Conservation (phyloP, 257 asterid species). For the Rhazya stricta region DNA sequence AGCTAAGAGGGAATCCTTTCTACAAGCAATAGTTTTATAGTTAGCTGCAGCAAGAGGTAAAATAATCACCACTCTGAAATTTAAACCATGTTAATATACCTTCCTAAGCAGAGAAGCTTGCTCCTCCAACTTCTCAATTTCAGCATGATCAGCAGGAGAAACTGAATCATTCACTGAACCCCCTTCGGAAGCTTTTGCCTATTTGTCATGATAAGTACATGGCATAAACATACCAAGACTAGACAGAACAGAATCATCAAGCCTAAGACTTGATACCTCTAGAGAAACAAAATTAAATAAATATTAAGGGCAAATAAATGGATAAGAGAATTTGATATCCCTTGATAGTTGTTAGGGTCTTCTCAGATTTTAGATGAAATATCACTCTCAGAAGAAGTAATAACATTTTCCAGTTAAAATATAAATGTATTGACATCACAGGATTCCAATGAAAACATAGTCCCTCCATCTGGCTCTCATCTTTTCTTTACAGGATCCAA, state of each 20-base stretch:
- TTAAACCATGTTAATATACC: conserved; percentile 34
- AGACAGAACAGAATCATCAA: neutral
- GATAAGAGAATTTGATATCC: neutral
- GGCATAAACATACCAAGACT: neutral
- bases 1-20: too few species aligned
- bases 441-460: neutral
- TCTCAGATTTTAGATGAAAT: too few species aligned
- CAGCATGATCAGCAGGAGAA: conserved; percentile 56
- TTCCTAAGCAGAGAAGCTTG: conserved; percentile 50
- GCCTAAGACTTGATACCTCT: neutral
- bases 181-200: conserved; percentile 60
- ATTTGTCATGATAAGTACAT: conserved; percentile 2
- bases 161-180: conserved; percentile 34
- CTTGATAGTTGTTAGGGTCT: neutral
- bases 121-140: conserved; percentile 70
- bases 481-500: neutral
- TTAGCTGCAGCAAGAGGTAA: neutral
- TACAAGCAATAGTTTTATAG: neutral
- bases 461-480: neutral
- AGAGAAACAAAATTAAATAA: neutral
- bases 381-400: too few species aligned
- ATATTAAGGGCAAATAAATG: too few species aligned
- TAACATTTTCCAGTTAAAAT: neutral
- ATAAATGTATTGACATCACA: neutral
- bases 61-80: neutral